These are phyloP conservation scores for Ganoderma lingzhi DNA, from an alignment of 1,284 basidiomycete genomes.

Conservation along the genomic window DNA sequence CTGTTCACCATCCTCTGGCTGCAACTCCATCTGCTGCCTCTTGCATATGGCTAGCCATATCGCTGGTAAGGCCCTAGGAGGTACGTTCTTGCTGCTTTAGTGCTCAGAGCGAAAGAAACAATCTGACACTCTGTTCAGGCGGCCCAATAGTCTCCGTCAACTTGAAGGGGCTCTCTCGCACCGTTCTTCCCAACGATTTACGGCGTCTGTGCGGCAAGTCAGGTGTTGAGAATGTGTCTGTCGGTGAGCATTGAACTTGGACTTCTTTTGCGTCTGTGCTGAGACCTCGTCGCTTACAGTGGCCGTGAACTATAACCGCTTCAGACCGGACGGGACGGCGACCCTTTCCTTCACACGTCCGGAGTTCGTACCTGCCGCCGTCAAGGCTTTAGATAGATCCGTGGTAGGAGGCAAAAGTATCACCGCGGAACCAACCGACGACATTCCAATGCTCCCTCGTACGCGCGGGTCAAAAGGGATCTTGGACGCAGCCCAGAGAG, in stretches of 20 bases:
- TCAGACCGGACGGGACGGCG: slow-evolving; percentile 64
- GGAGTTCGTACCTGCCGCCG: slow-evolving; percentile 51
- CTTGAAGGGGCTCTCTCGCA: slow-evolving; percentile 50
- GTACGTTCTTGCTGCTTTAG: neutral
- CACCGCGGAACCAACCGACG: slow-evolving; percentile 30
- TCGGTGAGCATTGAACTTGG: slow-evolving; percentile 50
- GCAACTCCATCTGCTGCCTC: neutral
- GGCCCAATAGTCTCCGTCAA: neutral
- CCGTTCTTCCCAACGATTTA: slow-evolving; percentile 63
- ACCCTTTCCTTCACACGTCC: slow-evolving; percentile 58
- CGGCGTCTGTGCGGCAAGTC: slow-evolving; percentile 55
- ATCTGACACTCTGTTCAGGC: neutral
- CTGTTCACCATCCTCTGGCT: too few species aligned
- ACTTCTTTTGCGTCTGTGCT: neutral
- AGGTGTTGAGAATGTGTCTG: slow-evolving; percentile 58
- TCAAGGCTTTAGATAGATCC: slow-evolving; percentile 51
- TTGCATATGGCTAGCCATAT: slow-evolving; percentile 8
- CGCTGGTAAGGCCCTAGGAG: neutral
- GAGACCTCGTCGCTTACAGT: slow-evolving; percentile 48
- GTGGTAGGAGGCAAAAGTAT: slow-evolving; percentile 55
- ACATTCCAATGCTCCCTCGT: slow-evolving; percentile 32
- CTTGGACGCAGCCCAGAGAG: slow-evolving; percentile 48
- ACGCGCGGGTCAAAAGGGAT: slow-evolving; percentile 53
- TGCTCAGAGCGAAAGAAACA: too few species aligned
- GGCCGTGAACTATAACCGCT: slow-evolving; percentile 64